These are phyloP conservation scores for Amborella trichopoda DNA, from an alignment of 164 flowering plant species.

Conservation along the genomic window DNA sequence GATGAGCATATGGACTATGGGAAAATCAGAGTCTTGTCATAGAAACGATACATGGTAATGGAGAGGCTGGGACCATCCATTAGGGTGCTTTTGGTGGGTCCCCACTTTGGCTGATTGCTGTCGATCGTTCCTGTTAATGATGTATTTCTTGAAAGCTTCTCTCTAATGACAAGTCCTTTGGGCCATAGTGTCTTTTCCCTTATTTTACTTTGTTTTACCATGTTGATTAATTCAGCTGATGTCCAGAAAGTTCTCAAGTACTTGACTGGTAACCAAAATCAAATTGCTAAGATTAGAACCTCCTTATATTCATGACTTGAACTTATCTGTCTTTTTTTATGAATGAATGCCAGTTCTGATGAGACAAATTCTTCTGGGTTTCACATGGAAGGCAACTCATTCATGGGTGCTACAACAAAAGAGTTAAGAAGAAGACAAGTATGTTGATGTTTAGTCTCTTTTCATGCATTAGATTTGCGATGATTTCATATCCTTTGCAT, in stretches of 20 bases:
- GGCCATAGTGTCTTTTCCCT: no score
- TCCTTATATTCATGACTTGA: background rate
- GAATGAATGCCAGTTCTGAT: conserved; percentile 7
- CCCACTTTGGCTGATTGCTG: background rate
- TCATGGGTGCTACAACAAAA: conserved; percentile 33
- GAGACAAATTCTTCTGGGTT: conserved; percentile 32
- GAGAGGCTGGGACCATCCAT: background rate
- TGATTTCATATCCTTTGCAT: no score
- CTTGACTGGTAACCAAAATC: background rate
- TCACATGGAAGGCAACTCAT: conserved; percentile 16
- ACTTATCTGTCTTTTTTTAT: background rate
- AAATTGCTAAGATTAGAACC: background rate
- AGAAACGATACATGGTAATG: background rate
- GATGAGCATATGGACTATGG: background rate
- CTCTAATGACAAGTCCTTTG: no score
- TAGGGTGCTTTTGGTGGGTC: background rate
- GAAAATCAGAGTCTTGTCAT: background rate
- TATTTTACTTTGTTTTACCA: no score
- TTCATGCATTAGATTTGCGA: no score
- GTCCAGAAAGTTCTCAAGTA: background rate
- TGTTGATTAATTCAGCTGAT: no score
- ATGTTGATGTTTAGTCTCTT: no score
- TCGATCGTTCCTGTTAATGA: background rate
- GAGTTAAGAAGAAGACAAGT: conserved; percentile 81
- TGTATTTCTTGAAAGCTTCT: no score